phyloP scores from a whole-genome alignment of 768 basidiomycete species.

The Trametes gibbosa region DNA sequence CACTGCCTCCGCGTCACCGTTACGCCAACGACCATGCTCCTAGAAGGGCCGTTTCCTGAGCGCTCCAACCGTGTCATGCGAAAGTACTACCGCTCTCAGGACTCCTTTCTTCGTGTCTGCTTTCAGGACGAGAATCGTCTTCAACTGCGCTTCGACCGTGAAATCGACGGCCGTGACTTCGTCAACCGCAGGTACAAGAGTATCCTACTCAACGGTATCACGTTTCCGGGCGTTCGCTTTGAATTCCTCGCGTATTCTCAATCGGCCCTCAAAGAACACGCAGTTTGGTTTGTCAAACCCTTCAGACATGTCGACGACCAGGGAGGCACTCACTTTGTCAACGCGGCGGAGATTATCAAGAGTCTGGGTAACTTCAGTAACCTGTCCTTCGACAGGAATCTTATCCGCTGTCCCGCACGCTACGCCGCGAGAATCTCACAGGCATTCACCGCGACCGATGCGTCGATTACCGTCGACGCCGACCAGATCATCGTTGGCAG shows the following conservation, averaged over 20 bases:
- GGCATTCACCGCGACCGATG: slow-evolving; percentile 73
- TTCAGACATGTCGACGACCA: slow-evolving; percentile 37
- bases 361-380: slow-evolving; percentile 54
- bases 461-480: slow-evolving; percentile 43
- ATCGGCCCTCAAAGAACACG: slow-evolving; percentile 61
- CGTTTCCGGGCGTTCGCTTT: slow-evolving; percentile 53
- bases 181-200: slow-evolving; percentile 46
- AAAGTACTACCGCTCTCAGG: slow-evolving; percentile 43
- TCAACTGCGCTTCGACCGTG: slow-evolving; percentile 53
- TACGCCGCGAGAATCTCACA: slow-evolving; percentile 72
- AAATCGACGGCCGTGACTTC: slow-evolving; percentile 51
- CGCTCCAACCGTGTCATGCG: slow-evolving; percentile 63
- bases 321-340: neutral
- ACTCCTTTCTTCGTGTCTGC: slow-evolving; percentile 59
- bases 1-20: slow-evolving; percentile 46
- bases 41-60: slow-evolving; percentile 56
- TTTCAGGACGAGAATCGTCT: slow-evolving; percentile 59
- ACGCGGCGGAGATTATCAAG: slow-evolving; percentile 50
- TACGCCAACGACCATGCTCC: slow-evolving; percentile 52
- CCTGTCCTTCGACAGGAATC: slow-evolving; percentile 40
- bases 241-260: slow-evolving; percentile 71
- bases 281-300: slow-evolving; percentile 62
- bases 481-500: slow-evolving; percentile 40
- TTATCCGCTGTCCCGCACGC: slow-evolving; percentile 63
- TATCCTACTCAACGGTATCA: slow-evolving; percentile 44